Evolutionary conservation across 352 stramenopile genomes (phyloP), one percentile per base, ranked within the genome.

Genomic region (Pythium aristosporum): DNA sequence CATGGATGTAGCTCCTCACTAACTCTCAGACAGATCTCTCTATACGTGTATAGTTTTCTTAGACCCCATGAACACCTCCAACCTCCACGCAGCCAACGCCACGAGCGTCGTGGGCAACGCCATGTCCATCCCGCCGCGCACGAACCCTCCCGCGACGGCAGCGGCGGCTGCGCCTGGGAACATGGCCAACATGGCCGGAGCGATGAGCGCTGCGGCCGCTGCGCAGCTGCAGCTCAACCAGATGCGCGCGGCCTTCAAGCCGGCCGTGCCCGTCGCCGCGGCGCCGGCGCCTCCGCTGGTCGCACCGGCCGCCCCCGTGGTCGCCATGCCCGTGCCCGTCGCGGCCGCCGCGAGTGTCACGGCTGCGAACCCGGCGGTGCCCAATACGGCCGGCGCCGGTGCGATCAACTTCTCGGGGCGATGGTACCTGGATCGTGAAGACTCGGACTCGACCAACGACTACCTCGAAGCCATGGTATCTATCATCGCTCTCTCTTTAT

Each of bases 361-460:
- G n/a, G 60, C 76, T 1, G 62, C 74, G 9, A 73, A 83, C n/a
- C 73, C 77, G 5, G 65, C 71, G 4, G 70, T 88, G n/a, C 73
- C 77, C 8, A 92, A 92, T 57, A 92, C 78, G 49, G 83, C 83
- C 5, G 87, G 87, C 23, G 85, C 82, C 12, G 83, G 84, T 12
- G 87, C 85, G 13, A 62, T 96, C 60, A 87, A 94, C 65, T 73
- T 96, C 21, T 92, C 87, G 3, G 87, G 87, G 0, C 87, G 84
- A 61, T 96, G 87, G 87, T 87, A 82, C 36, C 73, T 96, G 20
- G 87, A 96, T 66, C 82, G 85, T 32, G 84, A 94, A 18, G 85
- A 91, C 74, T 96, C 87, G 61, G 87, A 96, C 73, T 96, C 87
- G 73, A 96, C 87, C 42, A 94, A 96, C 70, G 84, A 92, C 69